Evolutionary conservation across 805 yeast species (phyloP), one percentile per base, ranked within the genome.

Genomic region (Candida montana): DNA sequence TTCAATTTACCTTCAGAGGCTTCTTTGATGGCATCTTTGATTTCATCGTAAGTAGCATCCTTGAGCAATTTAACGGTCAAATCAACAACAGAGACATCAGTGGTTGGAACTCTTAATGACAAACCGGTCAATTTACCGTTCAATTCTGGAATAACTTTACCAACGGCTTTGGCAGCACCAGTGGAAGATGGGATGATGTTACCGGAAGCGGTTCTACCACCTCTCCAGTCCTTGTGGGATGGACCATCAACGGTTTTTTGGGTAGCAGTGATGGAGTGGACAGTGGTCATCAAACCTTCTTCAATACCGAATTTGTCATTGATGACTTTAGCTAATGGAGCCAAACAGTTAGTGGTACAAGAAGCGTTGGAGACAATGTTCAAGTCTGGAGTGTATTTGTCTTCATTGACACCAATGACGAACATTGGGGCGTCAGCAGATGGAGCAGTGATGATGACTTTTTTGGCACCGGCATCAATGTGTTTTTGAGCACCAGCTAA

Each of bases 201-300:
- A 61, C 79, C 83, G 49, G 83, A 76, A 60, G 85, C 85, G 57
- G 84, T 77, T 72, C 85, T 75, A 65, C 84, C 85, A 71, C 84
- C 84, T 76, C 85, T 77, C 85, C 85, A 79, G 71, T 79, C 85
- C 71, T 79, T 79, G 71, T 77, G 82, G 64, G 85, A 79, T 62
- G 84, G 82, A 70, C 84, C 84, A 63, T 79, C 85, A 56, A 79
- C 85, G 49, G 83, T 77, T 72, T 79, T 79, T 67, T 79, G 84
- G 51, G 84, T 75, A 48, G 84, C 84, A 49, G 84, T 79, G 68
- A 77, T 71, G 60, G 83, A 75, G 72, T 79, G 84, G 47, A 77
- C 83, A 50, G 84, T 78, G 69, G 85, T 79, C 85, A 79, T 79
- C 63, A 79, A 74, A 69, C 83, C 85, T 68, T 79, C 85, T 63